Percentiles rank a stretch among this genome's conserved stretches.
Evolutionary conservation across 306 rosid genomes (phyloP).

Genomic region (Gleditsia sinensis): DNA sequence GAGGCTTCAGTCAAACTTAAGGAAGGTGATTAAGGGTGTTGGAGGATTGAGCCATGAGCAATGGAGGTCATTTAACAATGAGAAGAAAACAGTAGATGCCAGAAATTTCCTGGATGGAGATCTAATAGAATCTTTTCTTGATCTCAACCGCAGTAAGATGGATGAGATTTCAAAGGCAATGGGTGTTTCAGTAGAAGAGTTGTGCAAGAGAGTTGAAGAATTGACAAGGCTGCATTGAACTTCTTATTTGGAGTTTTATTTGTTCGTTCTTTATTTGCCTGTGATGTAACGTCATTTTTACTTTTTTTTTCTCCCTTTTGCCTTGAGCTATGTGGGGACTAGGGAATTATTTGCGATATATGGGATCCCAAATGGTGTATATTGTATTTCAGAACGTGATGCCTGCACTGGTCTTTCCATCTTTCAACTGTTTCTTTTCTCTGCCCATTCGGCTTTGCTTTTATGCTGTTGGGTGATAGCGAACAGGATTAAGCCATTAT

Average conservation of each 20-base stretch:
- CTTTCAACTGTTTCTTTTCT: too few relatives aligned
- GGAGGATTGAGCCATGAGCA: slow-evolving; percentile 98
- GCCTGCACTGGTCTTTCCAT: too few relatives aligned
- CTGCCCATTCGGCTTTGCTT: too few relatives aligned
- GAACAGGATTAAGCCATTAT: too few relatives aligned
- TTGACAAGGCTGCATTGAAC: slow-evolving; percentile 88
- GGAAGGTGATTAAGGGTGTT: slow-evolving; percentile 94
- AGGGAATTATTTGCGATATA: too few relatives aligned
- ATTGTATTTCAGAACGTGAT: too few relatives aligned
- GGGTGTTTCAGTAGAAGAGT: slow-evolving; percentile 89
- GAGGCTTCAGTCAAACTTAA: slow-evolving; percentile 85
- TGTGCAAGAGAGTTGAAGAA: slow-evolving; percentile 94
- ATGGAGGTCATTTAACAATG: slow-evolving; percentile 94
- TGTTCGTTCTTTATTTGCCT: neutral
- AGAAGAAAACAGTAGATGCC: slow-evolving; percentile 85
- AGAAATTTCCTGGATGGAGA: slow-evolving; percentile 92
- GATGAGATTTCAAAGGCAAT: slow-evolving; percentile 78
- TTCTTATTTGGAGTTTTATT: neutral
- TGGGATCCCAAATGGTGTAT: too few relatives aligned
- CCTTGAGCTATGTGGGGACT: too few relatives aligned
- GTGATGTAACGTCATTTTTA: neutral
- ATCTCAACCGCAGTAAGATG: slow-evolving; percentile 84
- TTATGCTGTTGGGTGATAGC: too few relatives aligned
- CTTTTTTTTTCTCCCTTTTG: neutral
- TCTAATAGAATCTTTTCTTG: slow-evolving; percentile 94